These are phyloP conservation scores for Neohortaea acidophila DNA, from an alignment of 495 filamentous ascomycete species.

Conservation along the genomic window DNA sequence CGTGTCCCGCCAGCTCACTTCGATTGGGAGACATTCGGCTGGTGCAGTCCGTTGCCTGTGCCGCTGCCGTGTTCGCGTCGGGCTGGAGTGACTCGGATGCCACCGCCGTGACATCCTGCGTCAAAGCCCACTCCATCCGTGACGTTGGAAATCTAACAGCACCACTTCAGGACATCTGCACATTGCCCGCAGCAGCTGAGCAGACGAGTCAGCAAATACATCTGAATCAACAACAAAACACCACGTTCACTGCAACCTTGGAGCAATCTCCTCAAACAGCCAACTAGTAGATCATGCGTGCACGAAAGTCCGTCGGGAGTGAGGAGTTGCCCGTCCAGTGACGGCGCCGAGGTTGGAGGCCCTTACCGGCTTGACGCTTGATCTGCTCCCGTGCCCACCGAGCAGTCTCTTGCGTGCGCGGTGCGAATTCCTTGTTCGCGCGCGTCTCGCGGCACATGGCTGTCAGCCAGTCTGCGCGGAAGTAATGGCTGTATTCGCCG, in stretches of 20 bases:
- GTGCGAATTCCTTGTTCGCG: slow-evolving; percentile 63
- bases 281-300: neutral
- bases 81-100: neutral
- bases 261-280: neutral
- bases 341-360: neutral
- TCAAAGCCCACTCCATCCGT: neutral
- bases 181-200: slow-evolving; percentile 14
- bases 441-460: slow-evolving; percentile 75
- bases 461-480: slow-evolving; percentile 81
- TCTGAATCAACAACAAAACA: slow-evolving; percentile 1
- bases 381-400: slow-evolving; percentile 96
- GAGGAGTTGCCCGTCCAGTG: neutral
- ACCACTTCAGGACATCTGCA: slow-evolving; percentile 10
- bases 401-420: slow-evolving; percentile 80
- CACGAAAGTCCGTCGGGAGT: neutral
- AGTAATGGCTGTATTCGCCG: slow-evolving; percentile 68
- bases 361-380: slow-evolving; percentile 65
- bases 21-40: neutral
- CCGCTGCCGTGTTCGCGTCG: neutral
- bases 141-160: too few species aligned
- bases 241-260: neutral
- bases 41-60: neutral
- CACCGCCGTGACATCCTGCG: neutral
- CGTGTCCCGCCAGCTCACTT: neutral
- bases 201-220: slow-evolving; percentile 7